A percentile compares a stretch with the other conserved stretches of the same genome.
phyloP scores from a whole-genome alignment of 768 basidiomycete genomes.

The Cubamyces sp. region DNA sequence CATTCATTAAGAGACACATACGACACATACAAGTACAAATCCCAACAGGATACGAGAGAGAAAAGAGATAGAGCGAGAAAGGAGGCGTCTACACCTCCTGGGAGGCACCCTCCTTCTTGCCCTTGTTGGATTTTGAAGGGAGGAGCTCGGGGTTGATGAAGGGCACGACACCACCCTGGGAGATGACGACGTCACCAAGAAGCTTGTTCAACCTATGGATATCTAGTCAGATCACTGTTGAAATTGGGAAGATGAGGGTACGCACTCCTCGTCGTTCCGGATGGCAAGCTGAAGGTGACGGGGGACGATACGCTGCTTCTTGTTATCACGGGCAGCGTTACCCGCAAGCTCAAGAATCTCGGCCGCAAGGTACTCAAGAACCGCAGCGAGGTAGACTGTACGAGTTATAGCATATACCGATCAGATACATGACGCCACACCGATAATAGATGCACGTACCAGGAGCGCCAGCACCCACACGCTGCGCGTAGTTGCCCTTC shows the following conservation, averaged over 20 bases:
- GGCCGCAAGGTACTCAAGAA: conserved; percentile 85
- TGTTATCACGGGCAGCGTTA: conserved; percentile 77
- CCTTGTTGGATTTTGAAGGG: conserved; percentile 50
- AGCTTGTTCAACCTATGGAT: conserved; percentile 55
- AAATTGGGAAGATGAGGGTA: conserved; percentile 14
- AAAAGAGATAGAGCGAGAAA: conserved; percentile 1
- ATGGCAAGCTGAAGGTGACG: conserved; percentile 78
- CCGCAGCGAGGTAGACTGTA: conserved; percentile 80
- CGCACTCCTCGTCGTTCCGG: conserved; percentile 74
- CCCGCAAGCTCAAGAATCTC: conserved; percentile 89
- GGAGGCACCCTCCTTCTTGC: conserved; percentile 53
- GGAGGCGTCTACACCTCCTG: conserved; percentile 48
- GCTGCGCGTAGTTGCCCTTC: conserved; percentile 72
- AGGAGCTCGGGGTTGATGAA: conserved; percentile 57
- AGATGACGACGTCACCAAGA: conserved; percentile 67
- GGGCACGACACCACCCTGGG: conserved; percentile 76
- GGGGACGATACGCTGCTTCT: conserved; percentile 83
- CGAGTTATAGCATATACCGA: neutral
- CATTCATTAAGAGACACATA: conserved; percentile 25
- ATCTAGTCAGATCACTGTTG: neutral
- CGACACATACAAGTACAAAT: conserved; percentile 25
- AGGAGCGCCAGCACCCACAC: conserved; percentile 71
- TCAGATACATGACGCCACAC: neutral
- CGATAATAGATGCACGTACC: conserved; percentile 42
- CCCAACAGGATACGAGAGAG: conserved; percentile 25